These are phyloP conservation scores for Penicillium sp. DNA, from an alignment of 2,329 filamentous ascomycete genomes.

Conservation along the genomic window DNA sequence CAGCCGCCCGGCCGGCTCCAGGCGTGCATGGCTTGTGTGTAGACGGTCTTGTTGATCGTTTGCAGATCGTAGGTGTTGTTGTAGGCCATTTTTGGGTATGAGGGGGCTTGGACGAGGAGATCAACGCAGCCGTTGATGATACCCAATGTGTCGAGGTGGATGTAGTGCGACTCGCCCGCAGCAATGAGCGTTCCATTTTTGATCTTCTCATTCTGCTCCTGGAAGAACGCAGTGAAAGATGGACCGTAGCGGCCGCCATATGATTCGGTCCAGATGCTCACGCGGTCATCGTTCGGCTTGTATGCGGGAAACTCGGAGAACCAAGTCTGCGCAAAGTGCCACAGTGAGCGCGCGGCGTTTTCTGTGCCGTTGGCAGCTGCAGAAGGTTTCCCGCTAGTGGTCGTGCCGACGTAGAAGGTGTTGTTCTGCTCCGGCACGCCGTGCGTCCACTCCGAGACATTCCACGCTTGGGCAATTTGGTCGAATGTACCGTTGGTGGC, in stretches of 20 bases:
- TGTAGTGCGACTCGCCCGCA: slow-evolving; percentile 34
- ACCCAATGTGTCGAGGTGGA: slow-evolving; percentile 55
- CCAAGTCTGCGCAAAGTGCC: slow-evolving; percentile 64
- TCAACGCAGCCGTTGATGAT: slow-evolving; percentile 62
- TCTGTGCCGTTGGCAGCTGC: slow-evolving; percentile 53
- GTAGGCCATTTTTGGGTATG: slow-evolving; percentile 55
- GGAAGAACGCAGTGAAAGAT: slow-evolving; percentile 43
- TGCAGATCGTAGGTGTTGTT: slow-evolving; percentile 63
- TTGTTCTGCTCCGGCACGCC: slow-evolving; percentile 51
- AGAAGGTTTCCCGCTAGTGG: slow-evolving; percentile 48
- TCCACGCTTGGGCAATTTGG: slow-evolving; percentile 28
- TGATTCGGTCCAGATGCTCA: slow-evolving; percentile 50
- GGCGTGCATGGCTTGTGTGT: slow-evolving; percentile 49
- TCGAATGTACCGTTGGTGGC: slow-evolving; percentile 45
- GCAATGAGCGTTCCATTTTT: slow-evolving; percentile 31
- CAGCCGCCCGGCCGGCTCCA: slow-evolving; percentile 54
- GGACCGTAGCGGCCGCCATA: slow-evolving; percentile 51
- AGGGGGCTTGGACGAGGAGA: slow-evolving; percentile 50
- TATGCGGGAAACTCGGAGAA: slow-evolving; percentile 66
- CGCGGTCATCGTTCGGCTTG: slow-evolving; percentile 56
- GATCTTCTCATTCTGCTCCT: slow-evolving; percentile 47
- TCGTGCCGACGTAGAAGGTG: slow-evolving; percentile 57
- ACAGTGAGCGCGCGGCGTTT: slow-evolving; percentile 58
- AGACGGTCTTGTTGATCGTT: slow-evolving; percentile 52
- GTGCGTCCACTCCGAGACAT: slow-evolving; percentile 29